These are phyloP conservation scores for Plectosphaerella cucumerina DNA, from an alignment of 2,329 filamentous ascomycete genomes.

Conservation along the genomic window DNA sequence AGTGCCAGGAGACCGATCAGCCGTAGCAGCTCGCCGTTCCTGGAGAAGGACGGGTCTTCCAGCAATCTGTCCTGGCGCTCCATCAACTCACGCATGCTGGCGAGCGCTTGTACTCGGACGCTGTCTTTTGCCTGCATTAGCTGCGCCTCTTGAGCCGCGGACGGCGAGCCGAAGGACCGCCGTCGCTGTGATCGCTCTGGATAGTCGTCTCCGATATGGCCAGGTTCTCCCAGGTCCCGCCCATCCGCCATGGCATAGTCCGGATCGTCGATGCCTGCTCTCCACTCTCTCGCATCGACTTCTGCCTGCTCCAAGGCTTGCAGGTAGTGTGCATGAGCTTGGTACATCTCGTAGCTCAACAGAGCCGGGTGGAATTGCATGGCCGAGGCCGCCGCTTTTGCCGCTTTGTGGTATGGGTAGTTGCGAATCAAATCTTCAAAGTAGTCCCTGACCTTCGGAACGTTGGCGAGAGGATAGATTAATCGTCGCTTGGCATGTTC, in stretches of 20 bases:
- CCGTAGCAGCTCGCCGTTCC: constrained; percentile 61
- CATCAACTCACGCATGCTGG: constrained; percentile 58
- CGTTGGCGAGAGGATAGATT: constrained; percentile 32
- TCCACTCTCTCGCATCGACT: not conserved
- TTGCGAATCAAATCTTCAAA: constrained; percentile 76
- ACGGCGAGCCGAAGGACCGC: not conserved
- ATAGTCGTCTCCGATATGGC: constrained; percentile 13
- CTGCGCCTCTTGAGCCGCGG: constrained; percentile 9
- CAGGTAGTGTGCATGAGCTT: constrained; percentile 53
- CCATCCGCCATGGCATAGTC: constrained; percentile 6
- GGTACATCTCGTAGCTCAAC: constrained; percentile 77
- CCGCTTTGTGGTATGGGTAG: constrained; percentile 63
- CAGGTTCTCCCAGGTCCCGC: not conserved
- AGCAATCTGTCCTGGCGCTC: constrained; percentile 68
- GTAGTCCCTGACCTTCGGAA: constrained; percentile 50
- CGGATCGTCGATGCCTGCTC: constrained; percentile 7
- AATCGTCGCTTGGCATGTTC: not conserved
- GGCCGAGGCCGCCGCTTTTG: constrained; percentile 57
- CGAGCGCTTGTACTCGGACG: constrained; percentile 48
- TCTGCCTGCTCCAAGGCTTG: not conserved
- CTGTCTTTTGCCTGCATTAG: constrained; percentile 29
- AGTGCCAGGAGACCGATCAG: constrained; percentile 71
- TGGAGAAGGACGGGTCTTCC: constrained; percentile 65
- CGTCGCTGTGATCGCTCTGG: constrained; percentile 3
- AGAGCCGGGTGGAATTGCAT: constrained; percentile 78